These are phyloP conservation scores for Streptanthus diversifolius DNA, from an alignment of 345 rosid genomes.

Conservation along the genomic window DNA sequence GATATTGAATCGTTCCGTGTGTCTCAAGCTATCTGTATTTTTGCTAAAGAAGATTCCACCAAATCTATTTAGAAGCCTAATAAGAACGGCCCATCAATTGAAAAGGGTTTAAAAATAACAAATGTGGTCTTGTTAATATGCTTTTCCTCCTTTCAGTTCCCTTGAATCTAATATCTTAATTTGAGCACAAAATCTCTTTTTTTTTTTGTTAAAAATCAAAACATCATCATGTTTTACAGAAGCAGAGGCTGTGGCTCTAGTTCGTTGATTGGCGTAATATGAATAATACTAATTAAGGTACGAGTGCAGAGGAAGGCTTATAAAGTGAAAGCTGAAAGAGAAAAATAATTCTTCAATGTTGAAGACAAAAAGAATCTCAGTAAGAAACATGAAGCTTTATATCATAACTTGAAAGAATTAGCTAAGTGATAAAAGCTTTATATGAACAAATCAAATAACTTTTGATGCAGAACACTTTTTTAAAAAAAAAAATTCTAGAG, in stretches of 20 bases:
- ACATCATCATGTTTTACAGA: not conserved
- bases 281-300: not conserved
- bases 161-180: no score
- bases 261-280: not conserved
- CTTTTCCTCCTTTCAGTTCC: not conserved
- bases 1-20: conserved; percentile 13
- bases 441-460: conserved; percentile 18
- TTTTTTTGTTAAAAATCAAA: no score
- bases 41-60: not conserved
- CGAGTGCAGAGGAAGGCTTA: not conserved
- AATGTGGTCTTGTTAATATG: not conserved
- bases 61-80: not conserved
- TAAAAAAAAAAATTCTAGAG: not conserved
- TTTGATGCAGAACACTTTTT: not conserved
- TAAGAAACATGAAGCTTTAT: conserved; percentile 10
- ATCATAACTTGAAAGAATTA: conserved; percentile 8
- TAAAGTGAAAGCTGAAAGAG: not conserved
- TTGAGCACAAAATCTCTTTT: no score
- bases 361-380: conserved; percentile 6
- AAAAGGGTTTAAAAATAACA: not conserved
- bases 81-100: not conserved
- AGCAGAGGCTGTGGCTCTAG: not conserved
- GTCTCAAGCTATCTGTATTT: conserved; percentile 13
- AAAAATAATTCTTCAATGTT: not conserved
- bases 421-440: not conserved